These are phyloP conservation scores for Zostera marina DNA, from an alignment of 116 monocot genomes.

Conservation along the genomic window DNA sequence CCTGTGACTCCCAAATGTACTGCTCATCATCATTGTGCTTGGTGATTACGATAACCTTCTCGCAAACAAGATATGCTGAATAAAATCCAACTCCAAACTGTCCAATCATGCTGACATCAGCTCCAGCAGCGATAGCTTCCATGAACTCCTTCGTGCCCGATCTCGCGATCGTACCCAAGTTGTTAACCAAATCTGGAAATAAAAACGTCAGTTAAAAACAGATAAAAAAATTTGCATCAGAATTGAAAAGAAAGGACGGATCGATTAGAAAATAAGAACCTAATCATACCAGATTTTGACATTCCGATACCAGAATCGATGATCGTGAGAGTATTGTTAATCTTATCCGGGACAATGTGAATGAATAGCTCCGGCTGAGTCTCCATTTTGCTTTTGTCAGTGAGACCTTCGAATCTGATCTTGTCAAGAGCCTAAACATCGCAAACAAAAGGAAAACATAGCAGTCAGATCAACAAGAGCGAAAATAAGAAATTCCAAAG, in stretches of 20 bases:
- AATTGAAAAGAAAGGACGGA: not conserved
- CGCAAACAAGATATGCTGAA: conserved; percentile 19
- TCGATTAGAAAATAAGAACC: not conserved
- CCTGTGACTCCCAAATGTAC: conserved; percentile 9
- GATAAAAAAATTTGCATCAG: not conserved
- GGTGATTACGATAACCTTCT: conserved; percentile 9
- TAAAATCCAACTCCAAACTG: conserved; percentile 31
- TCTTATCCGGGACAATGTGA: conserved; percentile 21
- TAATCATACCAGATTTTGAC: conserved; percentile 16
- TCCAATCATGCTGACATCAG: conserved; percentile 33
- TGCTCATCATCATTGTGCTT: conserved; percentile 18
- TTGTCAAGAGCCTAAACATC: conserved; percentile 14
- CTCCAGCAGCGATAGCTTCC: conserved; percentile 20
- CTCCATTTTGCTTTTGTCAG: conserved; percentile 25
- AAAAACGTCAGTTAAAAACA: not conserved
- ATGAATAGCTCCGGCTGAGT: conserved; percentile 23
- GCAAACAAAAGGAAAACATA: not conserved
- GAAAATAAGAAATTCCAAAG: not conserved
- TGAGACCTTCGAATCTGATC: conserved; percentile 21
- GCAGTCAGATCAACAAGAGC: not conserved
- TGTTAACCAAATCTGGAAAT: conserved; percentile 18
- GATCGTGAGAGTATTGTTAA: conserved; percentile 19
- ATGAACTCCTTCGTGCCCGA: conserved; percentile 33
- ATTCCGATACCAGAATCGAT: conserved; percentile 27
- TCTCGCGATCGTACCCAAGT: conserved; percentile 27